Conservation (phyloP, 805 yeast species). For the Cyberlindnera meyerae region DNA sequence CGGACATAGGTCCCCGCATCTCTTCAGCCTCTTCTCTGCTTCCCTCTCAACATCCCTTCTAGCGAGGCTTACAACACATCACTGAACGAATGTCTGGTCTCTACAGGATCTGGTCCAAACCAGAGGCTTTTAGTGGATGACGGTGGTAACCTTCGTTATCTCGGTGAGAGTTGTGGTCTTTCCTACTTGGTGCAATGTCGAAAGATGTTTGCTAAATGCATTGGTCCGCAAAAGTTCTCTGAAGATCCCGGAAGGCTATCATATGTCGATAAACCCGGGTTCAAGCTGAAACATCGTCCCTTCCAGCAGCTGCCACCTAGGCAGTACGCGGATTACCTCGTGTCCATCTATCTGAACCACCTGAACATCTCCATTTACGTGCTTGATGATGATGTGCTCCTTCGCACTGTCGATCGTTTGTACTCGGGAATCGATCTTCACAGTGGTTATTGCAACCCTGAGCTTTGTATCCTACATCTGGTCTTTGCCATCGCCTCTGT, state of each 20-base stretch:
- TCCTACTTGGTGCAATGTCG: conserved; percentile 38
- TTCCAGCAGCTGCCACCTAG: conserved; percentile 29
- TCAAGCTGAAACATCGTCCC: conserved; percentile 12
- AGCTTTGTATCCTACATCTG: conserved; percentile 33
- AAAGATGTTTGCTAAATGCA: conserved; percentile 29
- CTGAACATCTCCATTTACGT: conserved; percentile 38
- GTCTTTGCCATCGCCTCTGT: conserved; percentile 39
- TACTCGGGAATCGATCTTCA: conserved; percentile 28
- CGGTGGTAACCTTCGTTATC: conserved; percentile 33
- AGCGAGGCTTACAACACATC: conserved; percentile 14
- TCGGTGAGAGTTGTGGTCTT: conserved; percentile 40
- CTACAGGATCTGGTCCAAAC: conserved; percentile 13
- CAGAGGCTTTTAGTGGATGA: conserved; percentile 29
- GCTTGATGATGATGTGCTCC: conserved; percentile 32
- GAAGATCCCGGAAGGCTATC: conserved; percentile 34
- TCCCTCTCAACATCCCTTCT: conserved; percentile 15
- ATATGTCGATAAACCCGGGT: conserved; percentile 29
- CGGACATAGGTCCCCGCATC: conserved; percentile 16
- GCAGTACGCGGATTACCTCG: conserved; percentile 27
- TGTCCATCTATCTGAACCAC: conserved; percentile 33
- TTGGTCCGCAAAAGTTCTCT: conserved; percentile 33
- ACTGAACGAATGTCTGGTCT: conserved; percentile 10
- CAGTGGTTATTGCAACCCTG: conserved; percentile 22
- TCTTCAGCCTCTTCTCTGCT: conserved; percentile 17
- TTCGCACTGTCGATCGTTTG: conserved; percentile 26